phyloP scores from a whole-genome alignment of 1,284 basidiomycete genomes.

The Schizopora paradoxa region DNA sequence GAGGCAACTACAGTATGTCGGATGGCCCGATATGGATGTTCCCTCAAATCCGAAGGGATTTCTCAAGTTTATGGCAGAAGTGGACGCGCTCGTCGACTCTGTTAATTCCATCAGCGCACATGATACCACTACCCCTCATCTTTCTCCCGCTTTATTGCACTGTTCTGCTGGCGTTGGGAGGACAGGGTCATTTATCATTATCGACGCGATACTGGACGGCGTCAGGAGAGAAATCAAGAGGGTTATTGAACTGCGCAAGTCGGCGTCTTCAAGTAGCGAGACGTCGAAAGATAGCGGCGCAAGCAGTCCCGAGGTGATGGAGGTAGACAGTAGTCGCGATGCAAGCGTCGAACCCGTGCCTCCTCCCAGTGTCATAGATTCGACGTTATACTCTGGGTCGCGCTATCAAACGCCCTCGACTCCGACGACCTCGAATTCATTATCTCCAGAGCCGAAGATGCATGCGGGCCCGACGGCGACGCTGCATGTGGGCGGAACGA shows the following conservation, averaged over 20 bases:
- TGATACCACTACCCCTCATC: slow-evolving; percentile 5
- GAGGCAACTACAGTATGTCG: slow-evolving; percentile 82
- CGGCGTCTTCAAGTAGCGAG: slow-evolving; percentile 22
- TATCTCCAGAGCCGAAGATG: background rate
- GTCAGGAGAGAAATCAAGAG: slow-evolving; percentile 58
- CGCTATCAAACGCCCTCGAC: background rate
- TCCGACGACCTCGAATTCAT: background rate
- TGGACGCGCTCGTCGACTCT: slow-evolving; percentile 54
- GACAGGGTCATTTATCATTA: slow-evolving; percentile 87
- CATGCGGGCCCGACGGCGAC: slow-evolving; percentile 7
- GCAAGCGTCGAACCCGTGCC: slow-evolving; percentile 12
- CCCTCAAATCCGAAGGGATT: slow-evolving; percentile 76
- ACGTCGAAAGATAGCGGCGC: slow-evolving; percentile 15
- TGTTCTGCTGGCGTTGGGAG: slow-evolving; percentile 91
- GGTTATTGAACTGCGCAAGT: slow-evolving; percentile 27
- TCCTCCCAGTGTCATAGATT: slow-evolving; percentile 20
- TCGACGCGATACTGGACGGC: slow-evolving; percentile 82
- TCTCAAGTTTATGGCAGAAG: slow-evolving; percentile 60
- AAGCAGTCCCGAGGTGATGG: slow-evolving; percentile 25
- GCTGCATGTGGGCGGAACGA: slow-evolving; percentile 11
- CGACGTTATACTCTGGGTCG: background rate
- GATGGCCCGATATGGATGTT: slow-evolving; percentile 94
- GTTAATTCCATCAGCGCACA: slow-evolving; percentile 31
- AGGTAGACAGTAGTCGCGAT: slow-evolving; percentile 25
- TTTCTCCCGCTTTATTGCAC: slow-evolving; percentile 43